phyloP scores from a whole-genome alignment of 768 basidiomycete genomes.

The Suillus subalutaceus region DNA sequence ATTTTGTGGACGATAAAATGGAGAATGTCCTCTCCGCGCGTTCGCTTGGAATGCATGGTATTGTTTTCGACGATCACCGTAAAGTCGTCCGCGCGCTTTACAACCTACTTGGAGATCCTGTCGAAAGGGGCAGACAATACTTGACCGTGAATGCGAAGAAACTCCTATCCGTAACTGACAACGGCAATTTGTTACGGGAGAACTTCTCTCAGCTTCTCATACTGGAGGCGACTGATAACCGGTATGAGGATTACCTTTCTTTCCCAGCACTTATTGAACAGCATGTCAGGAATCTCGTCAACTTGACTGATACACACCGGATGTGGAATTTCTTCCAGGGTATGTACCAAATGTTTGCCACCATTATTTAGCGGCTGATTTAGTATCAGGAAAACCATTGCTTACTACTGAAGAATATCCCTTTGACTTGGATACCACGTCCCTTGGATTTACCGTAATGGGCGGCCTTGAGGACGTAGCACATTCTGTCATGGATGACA shows the following conservation, averaged over 20 bases:
- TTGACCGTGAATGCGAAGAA: slow-evolving; percentile 42
- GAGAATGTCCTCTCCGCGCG: slow-evolving; percentile 63
- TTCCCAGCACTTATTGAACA: slow-evolving; percentile 5
- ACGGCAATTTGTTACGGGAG: slow-evolving; percentile 44
- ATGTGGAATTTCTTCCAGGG: slow-evolving; percentile 62
- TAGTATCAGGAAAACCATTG: slow-evolving; percentile 35
- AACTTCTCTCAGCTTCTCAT: slow-evolving; percentile 65
- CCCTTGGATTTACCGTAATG: slow-evolving; percentile 51
- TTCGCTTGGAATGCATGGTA: slow-evolving; percentile 57
- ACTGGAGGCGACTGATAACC: slow-evolving; percentile 51
- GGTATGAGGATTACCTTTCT: slow-evolving; percentile 30
- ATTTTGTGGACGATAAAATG: slow-evolving; percentile 63
- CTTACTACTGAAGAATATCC: slow-evolving; percentile 54
- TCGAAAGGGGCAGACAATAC: slow-evolving; percentile 44
- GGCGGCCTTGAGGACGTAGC: slow-evolving; percentile 34
- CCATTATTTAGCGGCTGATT: slow-evolving; percentile 5
- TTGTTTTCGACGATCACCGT: slow-evolving; percentile 48
- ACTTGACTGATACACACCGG: slow-evolving; percentile 40
- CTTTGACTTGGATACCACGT: slow-evolving; percentile 61
- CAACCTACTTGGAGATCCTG: slow-evolving; percentile 51
- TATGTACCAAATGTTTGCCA: slow-evolving; percentile 13
- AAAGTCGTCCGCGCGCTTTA: slow-evolving; percentile 49
- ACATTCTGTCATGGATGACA: slow-evolving; percentile 56
- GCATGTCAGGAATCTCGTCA: slow-evolving; percentile 42
- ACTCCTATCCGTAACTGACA: slow-evolving; percentile 48